Base-by-base conservation (phyloP, 805 yeast genomes). In the Nakazawaea holstii region DNA sequence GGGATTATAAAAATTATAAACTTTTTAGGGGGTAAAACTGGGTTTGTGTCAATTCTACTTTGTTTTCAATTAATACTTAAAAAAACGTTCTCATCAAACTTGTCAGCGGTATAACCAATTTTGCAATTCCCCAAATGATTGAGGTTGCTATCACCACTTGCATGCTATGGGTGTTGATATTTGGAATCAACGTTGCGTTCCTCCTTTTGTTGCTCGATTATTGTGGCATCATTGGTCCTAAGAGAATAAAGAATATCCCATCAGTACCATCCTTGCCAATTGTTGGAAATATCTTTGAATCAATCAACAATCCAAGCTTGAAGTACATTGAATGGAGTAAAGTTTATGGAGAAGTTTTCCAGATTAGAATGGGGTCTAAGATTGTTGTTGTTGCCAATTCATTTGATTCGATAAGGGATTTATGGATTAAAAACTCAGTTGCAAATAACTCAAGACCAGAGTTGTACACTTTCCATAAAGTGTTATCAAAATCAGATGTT, bases 391-490 rank as follows among this genome's bases (percentile, higher is more conserved):
- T 87, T 14, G 91, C 80, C n/a, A 84, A 86, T 57, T 74, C 84
- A 1, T 81, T 66, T 53, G 74, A 72, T 4, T 73, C 83, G 6
- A 79, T 82, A 1, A 59, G 63, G 35, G 66, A 66, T 24, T 62
- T 86, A 3, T 84, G 87, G 86, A 60, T 74, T 27, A 61, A 61
- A 28, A 68, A 70, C 52, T 65, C 80, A 7, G 59, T 68, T 31
- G 76, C 81, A 3, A 77, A 77, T 50, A 82, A 79, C 54, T 85
- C 92, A 1, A 66, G 95, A 37, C 94, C 94, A 0, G 62, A 71
- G 17, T 67, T 76, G 46, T 77, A 77, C 60, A 83, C 90, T 1
- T 86, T 87, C 63, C 94, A 87, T 62, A 66, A 70, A 15, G 69
- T 84, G 2, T 68, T 84, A 38, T 73, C 84, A 0, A 62, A 69